A percentile compares a stretch with the other conserved stretches of the same genome.
Evolutionary conservation across 208 protist genomes (phyloP).

Genomic region (Trypanosoma rangeli): DNA sequence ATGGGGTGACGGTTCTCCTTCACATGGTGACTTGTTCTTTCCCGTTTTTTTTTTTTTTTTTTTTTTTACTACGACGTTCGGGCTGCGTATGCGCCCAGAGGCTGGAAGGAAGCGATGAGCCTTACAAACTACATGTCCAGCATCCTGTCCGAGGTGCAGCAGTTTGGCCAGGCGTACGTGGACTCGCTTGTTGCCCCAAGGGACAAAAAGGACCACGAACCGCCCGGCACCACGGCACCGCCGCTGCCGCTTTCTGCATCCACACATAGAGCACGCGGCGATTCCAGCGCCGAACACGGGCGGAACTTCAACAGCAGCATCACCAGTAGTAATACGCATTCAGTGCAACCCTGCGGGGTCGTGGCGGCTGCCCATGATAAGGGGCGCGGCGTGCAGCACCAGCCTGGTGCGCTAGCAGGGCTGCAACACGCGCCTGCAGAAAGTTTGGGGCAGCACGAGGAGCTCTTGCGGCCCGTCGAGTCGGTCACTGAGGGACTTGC

Average conservation of each 20-base stretch:
- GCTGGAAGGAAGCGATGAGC: constrained; percentile 10
- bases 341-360: neutral
- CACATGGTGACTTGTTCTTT: no score
- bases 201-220: neutral
- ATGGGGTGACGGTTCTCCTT: no score
- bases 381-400: neutral
- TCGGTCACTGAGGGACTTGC: neutral
- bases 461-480: neutral
- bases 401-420: no score
- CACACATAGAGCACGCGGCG: neutral
- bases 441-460: neutral
- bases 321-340: neutral
- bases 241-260: no score
- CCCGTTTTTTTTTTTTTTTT: constrained; percentile 10
- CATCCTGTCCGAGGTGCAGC: constrained; percentile 28
- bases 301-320: neutral
- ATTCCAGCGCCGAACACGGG: neutral
- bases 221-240: neutral
- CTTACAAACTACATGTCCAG: constrained; percentile 27
- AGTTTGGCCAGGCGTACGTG: constrained; percentile 23
- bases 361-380: neutral
- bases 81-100: neutral
- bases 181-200: constrained; percentile 19
- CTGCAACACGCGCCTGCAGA: neutral
- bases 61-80: constrained; percentile 5